These are phyloP conservation scores for Cruciata laevipes DNA, from an alignment of 257 asterid genomes.

Conservation along the genomic window DNA sequence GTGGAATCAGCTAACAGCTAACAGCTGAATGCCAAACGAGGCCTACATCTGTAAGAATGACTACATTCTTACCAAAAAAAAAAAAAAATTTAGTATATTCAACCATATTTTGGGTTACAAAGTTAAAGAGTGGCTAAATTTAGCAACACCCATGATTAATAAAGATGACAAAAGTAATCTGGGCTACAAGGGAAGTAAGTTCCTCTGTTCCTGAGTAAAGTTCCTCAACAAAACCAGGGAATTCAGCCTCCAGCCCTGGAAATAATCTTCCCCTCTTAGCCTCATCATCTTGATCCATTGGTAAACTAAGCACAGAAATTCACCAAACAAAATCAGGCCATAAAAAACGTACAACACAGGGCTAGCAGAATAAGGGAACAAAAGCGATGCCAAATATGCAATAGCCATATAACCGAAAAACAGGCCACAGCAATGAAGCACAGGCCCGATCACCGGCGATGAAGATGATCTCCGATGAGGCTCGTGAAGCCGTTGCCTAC, in stretches of 20 bases:
- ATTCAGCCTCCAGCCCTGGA: no score
- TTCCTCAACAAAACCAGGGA: no score
- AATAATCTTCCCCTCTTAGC: background rate
- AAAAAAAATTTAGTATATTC: no score
- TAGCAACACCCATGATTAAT: no score
- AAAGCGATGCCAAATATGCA: slow-evolving; percentile 3
- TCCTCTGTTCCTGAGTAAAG: background rate
- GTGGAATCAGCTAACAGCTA: no score
- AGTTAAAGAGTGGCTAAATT: no score
- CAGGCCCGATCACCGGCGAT: background rate
- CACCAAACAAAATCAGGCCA: background rate
- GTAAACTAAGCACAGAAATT: background rate
- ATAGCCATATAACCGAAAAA: background rate
- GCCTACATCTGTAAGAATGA: no score
- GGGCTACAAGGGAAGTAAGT: slow-evolving; percentile 3
- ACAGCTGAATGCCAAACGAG: no score
- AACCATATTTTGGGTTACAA: no score
- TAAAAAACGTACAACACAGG: background rate
- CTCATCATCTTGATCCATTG: background rate
- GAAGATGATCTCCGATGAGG: no score
- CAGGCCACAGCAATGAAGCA: background rate
- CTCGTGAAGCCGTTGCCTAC: background rate
- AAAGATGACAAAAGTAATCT: background rate
- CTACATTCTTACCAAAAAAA: no score
- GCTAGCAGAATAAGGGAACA: background rate